These are phyloP conservation scores for Epichloe sibirici DNA, from an alignment of 2,329 filamentous ascomycete genomes.

Conservation along the genomic window DNA sequence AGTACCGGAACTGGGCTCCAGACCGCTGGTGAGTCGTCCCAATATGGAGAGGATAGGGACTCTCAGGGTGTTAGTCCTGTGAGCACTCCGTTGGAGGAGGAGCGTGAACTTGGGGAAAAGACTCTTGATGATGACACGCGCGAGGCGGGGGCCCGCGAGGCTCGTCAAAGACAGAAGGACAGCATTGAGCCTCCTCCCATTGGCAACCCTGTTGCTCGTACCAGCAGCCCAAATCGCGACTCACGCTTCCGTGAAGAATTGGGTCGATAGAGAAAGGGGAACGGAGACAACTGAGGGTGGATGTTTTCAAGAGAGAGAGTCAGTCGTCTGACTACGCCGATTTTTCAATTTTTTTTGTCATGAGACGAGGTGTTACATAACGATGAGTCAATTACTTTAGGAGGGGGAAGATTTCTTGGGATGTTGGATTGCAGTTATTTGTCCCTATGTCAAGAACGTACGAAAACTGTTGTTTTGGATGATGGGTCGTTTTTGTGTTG, in stretches of 20 bases:
- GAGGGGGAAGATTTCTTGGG: background rate
- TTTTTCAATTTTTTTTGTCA: too few relatives aligned
- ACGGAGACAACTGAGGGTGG: too few relatives aligned
- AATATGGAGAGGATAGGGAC: slow-evolving; percentile 13
- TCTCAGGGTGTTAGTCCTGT: slow-evolving; percentile 26
- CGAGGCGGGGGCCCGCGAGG: slow-evolving; percentile 8
- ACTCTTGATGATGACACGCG: slow-evolving; percentile 7
- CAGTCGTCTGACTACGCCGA: too few relatives aligned
- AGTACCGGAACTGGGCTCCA: background rate
- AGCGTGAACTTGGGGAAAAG: slow-evolving; percentile 20
- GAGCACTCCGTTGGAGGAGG: slow-evolving; percentile 30
- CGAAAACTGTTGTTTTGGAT: background rate
- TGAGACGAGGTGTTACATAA: background rate
- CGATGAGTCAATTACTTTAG: background rate
- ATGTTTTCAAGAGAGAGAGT: too few relatives aligned
- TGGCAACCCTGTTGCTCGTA: slow-evolving; percentile 19
- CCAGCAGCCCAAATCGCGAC: slow-evolving; percentile 41
- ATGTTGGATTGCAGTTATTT: background rate
- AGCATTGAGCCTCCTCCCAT: slow-evolving; percentile 27
- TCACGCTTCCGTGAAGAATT: slow-evolving; percentile 50
- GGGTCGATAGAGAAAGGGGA: slow-evolving; percentile 11
- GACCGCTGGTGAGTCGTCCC: slow-evolving; percentile 11
- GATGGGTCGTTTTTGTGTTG: background rate
- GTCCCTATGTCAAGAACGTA: background rate
- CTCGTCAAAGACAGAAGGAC: slow-evolving; percentile 4